Conservation (phyloP, 2,329 filamentous ascomycete species). For the Sphaerulina musiva region DNA sequence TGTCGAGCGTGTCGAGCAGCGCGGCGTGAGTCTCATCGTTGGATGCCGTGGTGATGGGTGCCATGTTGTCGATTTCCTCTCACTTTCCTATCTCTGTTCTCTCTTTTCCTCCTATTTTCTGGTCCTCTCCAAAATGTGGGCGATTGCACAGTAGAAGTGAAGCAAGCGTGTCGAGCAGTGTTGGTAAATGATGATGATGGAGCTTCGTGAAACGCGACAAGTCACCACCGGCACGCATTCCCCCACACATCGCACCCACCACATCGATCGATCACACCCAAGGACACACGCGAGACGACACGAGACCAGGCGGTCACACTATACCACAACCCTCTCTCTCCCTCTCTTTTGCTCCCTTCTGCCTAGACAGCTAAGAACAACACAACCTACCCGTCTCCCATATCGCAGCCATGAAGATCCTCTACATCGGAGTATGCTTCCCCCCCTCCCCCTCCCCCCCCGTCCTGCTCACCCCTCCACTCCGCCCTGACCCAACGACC, state of each 20-base stretch:
- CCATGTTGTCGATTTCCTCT: conserved; percentile 37
- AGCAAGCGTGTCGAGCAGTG: background rate
- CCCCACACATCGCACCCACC: too few relatives aligned
- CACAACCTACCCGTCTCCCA: background rate
- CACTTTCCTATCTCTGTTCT: background rate
- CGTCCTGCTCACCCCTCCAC: background rate
- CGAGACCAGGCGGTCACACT: conserved; percentile 1
- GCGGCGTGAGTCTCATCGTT: conserved; percentile 73
- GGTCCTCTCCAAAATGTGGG: background rate
- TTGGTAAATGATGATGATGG: background rate
- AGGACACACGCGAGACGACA: background rate
- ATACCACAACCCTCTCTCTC: background rate
- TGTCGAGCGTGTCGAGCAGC: conserved; percentile 86
- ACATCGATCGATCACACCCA: background rate
- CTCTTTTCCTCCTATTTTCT: background rate
- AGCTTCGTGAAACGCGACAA: background rate
- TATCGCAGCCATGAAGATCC: conserved; percentile 66
- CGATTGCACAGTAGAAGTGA: too few relatives aligned
- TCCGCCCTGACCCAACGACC: conserved; percentile 16
- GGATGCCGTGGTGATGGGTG: conserved; percentile 60
- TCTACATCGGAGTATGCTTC: conserved; percentile 70
- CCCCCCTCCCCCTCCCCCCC: background rate
- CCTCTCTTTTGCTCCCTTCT: background rate
- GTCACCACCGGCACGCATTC: too few relatives aligned
- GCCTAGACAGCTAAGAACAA: background rate